Evolutionary conservation across 805 yeast species (phyloP).

Genomic region (Wickerhamomyces bovis): DNA sequence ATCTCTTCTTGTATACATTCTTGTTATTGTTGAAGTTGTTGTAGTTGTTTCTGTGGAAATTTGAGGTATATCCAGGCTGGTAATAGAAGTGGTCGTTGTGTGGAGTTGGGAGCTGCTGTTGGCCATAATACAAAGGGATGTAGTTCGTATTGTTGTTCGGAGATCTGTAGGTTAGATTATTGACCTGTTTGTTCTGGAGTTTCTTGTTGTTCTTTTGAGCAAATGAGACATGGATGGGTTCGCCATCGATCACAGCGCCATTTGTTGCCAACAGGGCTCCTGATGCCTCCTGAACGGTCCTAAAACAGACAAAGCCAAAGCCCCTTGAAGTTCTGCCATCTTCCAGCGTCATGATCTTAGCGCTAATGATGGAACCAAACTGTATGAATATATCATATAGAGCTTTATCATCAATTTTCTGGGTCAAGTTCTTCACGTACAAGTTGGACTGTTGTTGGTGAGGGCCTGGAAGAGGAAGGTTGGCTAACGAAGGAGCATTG

Average conservation of each 20-base stretch:
- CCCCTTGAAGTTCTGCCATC: constrained; percentile 47
- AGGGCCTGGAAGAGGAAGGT: constrained; percentile 38
- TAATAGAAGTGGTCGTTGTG: background rate
- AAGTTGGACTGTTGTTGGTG: constrained; percentile 60
- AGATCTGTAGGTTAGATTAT: background rate
- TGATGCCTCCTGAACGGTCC: constrained; percentile 53
- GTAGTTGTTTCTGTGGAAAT: background rate
- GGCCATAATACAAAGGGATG: background rate
- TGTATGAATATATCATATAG: constrained; percentile 33
- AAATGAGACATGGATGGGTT: constrained; percentile 56
- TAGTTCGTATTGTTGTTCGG: background rate
- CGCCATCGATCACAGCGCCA: constrained; percentile 47
- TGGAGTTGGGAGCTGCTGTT: background rate
- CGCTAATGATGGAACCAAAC: constrained; percentile 46
- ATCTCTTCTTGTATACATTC: constrained; percentile 2
- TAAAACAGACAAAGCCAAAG: constrained; percentile 73
- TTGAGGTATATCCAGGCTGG: background rate
- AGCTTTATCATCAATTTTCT: constrained; percentile 44
- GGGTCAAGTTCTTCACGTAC: constrained; percentile 57
- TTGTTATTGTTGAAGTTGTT: background rate
- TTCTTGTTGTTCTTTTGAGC: constrained; percentile 69
- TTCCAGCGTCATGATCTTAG: constrained; percentile 42
- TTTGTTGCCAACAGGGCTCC: constrained; percentile 62
- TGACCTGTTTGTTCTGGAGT: constrained; percentile 7
- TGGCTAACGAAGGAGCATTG: background rate